Evolutionary conservation across 2,329 filamentous ascomycete genomes (phyloP).

Genomic region (Colletotrichum sp.): DNA sequence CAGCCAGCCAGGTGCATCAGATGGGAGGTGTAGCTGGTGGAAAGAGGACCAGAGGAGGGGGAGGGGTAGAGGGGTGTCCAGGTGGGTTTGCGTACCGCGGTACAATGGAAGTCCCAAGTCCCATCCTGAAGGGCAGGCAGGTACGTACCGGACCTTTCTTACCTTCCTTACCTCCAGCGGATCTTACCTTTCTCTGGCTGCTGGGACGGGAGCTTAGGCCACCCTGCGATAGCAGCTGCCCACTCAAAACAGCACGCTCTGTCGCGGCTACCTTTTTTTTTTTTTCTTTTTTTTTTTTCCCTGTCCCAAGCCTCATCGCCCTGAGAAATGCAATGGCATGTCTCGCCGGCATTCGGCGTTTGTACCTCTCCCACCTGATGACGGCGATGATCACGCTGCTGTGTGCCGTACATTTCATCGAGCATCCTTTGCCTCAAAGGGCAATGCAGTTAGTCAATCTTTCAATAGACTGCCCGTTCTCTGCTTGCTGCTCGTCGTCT

Average conservation of each 20-base stretch:
- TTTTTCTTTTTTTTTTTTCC: not conserved
- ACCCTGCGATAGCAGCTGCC: slow-evolving; percentile 4
- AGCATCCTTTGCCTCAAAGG: not conserved
- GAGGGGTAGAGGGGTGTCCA: not conserved
- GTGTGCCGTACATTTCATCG: not conserved
- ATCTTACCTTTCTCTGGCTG: not conserved
- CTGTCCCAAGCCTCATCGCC: not conserved
- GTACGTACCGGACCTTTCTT: not conserved
- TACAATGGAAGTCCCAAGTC: not conserved
- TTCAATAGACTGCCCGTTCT: not conserved
- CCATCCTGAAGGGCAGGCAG: not conserved
- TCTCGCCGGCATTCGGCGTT: slow-evolving; percentile 14
- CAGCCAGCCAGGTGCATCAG: not conserved
- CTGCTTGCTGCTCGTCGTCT: not conserved
- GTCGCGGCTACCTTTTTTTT: not conserved
- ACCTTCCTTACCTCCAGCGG: not conserved
- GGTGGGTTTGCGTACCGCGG: not conserved
- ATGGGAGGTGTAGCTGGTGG: not conserved
- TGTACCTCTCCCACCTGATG: not conserved
- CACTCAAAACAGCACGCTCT: slow-evolving; percentile 17
- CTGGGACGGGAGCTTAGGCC: slow-evolving; percentile 16
- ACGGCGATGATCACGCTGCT: not conserved
- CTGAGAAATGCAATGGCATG: not conserved
- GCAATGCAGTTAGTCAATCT: not conserved
- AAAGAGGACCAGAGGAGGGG: not conserved